Percentiles rank a stretch among this genome's conserved stretches.
phyloP scores from a whole-genome alignment of 176 grass and related monocot genomes.

The Aegilops tauschii region DNA sequence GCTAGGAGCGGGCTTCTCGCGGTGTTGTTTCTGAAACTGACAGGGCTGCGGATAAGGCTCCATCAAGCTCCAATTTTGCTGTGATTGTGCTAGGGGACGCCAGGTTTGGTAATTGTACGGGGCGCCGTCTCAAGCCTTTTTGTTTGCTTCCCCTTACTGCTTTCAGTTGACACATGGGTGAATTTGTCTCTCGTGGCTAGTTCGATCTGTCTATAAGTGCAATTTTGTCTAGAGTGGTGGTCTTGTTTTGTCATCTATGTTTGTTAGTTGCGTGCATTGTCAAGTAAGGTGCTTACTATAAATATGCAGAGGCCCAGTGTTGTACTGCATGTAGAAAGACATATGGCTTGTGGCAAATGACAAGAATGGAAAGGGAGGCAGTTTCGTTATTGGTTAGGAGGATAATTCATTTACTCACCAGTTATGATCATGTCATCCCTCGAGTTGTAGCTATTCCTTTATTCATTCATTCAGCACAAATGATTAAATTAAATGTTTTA shows the following conservation, averaged over 20 bases:
- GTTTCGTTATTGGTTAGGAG: background rate
- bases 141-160: background rate
- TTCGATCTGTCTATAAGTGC: background rate
- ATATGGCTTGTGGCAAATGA: background rate
- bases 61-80: background rate
- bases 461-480: background rate
- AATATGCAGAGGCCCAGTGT: background rate
- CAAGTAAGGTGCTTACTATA: background rate
- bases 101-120: background rate
- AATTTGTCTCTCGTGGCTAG: background rate
- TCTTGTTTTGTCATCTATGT: background rate
- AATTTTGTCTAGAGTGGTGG: background rate
- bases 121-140: background rate
- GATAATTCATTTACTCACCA: background rate
- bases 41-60: background rate
- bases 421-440: background rate
- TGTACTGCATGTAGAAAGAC: background rate
- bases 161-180: background rate
- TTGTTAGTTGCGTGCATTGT: background rate
- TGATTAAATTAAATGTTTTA: conserved; percentile 12
- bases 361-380: background rate
- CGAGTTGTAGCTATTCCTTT: background rate
- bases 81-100: background rate
- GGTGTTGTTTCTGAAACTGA: background rate
- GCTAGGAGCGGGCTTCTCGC: background rate